Evolutionary conservation across 441 rosid genomes (phyloP).

Genomic region (Erodium texanum): DNA sequence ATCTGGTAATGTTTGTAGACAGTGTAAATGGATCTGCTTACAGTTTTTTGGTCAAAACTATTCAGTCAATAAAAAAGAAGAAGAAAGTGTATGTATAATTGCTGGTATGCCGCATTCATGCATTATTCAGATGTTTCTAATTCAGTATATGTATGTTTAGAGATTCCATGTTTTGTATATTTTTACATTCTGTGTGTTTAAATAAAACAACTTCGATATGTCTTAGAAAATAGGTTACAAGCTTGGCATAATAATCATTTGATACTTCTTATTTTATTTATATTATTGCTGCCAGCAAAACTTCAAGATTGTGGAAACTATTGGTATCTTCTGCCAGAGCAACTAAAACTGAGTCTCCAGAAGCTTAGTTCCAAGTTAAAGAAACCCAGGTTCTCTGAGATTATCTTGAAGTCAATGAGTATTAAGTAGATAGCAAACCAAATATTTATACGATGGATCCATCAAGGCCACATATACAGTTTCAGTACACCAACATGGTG

Average conservation of each 20-base stretch:
- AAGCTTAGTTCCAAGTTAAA: neutral
- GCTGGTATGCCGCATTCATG: no score
- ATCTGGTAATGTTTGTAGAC: neutral
- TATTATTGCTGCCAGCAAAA: neutral
- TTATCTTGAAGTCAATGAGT: neutral
- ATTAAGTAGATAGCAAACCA: neutral
- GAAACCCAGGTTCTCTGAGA: neutral
- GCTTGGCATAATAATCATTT: no score
- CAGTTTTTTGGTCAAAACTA: neutral
- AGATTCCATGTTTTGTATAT: no score
- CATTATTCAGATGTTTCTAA: no score
- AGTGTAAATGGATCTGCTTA: neutral
- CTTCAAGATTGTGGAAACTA: neutral
- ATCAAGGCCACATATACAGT: constrained; percentile 30
- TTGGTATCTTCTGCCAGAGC: neutral
- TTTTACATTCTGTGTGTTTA: no score
- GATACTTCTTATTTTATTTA: no score
- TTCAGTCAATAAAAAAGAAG: neutral
- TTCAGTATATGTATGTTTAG: no score
- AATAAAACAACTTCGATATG: no score
- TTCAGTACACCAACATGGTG: constrained; percentile 36
- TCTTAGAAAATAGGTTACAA: no score
- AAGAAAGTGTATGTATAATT: neutral
- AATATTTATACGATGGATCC: constrained; percentile 32
- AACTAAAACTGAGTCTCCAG: neutral